Conservation (phyloP, 345 rosid species). For the Eucalyptus regnans region DNA sequence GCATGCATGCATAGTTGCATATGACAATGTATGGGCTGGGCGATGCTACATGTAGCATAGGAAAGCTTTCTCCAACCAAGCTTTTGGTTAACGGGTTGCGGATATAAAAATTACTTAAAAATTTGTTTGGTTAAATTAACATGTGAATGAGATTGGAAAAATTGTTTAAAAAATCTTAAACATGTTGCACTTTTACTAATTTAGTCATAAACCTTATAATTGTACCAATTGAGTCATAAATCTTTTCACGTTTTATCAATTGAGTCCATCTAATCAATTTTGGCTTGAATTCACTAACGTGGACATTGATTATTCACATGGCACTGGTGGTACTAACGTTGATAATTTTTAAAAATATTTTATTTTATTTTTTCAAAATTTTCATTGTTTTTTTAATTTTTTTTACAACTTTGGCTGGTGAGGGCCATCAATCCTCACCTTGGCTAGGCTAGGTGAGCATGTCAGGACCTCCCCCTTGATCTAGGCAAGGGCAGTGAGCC, state of each 20-base stretch:
- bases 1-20: not conserved
- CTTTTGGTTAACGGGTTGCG: not conserved
- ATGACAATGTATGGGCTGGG: not conserved
- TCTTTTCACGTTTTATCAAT: not conserved
- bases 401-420: not conserved
- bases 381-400: not conserved
- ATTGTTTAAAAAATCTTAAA: not conserved
- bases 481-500: not conserved
- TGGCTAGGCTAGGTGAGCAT: not conserved
- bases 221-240: not conserved
- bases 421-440: not conserved
- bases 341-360: not conserved
- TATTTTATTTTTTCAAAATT: too few relatives aligned
- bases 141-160: not conserved
- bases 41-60: not conserved
- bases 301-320: not conserved
- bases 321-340: rapidly evolving
- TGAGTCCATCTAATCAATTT: not conserved
- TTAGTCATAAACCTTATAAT: not conserved
- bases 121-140: not conserved
- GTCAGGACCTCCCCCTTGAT: not conserved
- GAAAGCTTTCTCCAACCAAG: not conserved
- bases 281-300: rapidly evolving
- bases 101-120: not conserved
- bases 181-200: not conserved